A percentile compares a stretch with the other conserved stretches of the same genome.
phyloP scores from a whole-genome alignment of 2,329 filamentous ascomycete genomes.

The Metarhizium rileyi region DNA sequence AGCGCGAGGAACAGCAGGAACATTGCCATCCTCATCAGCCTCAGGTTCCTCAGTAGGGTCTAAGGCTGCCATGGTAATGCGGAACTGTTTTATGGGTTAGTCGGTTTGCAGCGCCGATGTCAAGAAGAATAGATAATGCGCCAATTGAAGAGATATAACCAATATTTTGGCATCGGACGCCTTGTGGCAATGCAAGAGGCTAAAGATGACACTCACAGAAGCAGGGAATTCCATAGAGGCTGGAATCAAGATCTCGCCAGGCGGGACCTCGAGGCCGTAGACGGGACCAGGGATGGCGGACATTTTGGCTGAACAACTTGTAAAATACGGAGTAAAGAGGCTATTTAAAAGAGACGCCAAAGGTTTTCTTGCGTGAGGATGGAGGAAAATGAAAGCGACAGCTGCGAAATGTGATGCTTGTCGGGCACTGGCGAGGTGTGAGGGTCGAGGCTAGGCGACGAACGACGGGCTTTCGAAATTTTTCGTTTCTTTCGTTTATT shows the following conservation, averaged over 20 bases:
- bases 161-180: background rate
- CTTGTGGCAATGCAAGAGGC: background rate
- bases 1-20: constrained; percentile 58
- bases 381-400: background rate
- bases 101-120: background rate
- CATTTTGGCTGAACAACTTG: constrained; percentile 31
- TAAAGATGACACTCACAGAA: constrained; percentile 53
- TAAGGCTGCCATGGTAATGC: constrained; percentile 96
- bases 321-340: background rate
- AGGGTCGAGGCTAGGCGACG: background rate
- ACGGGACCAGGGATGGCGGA: constrained; percentile 61
- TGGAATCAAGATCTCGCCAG: constrained; percentile 73
- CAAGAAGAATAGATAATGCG: background rate
- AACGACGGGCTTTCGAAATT: constrained; percentile 20
- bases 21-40: constrained; percentile 51
- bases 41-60: constrained; percentile 74
- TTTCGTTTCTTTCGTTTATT: constrained; percentile 15
- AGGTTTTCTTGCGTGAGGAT: background rate
- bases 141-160: background rate
- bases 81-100: constrained; percentile 51
- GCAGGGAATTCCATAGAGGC: constrained; percentile 71
- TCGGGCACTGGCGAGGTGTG: constrained; percentile 2
- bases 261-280: constrained; percentile 85
- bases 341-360: background rate
- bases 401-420: constrained; percentile 1